phyloP scores from a whole-genome alignment of 768 basidiomycete genomes.

The Panus rudis region DNA sequence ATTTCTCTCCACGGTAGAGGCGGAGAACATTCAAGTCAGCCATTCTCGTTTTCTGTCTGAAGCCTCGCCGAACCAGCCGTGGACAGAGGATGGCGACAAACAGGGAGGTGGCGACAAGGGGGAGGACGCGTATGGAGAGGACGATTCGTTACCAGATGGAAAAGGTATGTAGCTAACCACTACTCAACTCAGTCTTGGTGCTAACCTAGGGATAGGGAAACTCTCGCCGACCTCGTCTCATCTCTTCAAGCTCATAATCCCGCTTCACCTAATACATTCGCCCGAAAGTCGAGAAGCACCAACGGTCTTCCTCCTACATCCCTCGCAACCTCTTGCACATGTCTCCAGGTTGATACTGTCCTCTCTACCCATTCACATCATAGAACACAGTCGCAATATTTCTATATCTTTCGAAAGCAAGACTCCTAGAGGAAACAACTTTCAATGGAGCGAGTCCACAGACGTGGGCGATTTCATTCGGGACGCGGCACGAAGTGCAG shows the following conservation, averaged over 20 bases:
- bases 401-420: slow-evolving; percentile 43
- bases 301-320: slow-evolving; percentile 58
- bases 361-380: too few species aligned
- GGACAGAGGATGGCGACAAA: slow-evolving; percentile 18
- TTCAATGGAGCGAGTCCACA: slow-evolving; percentile 57
- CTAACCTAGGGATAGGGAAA: slow-evolving; percentile 35
- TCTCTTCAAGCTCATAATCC: slow-evolving; percentile 59
- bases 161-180: slow-evolving; percentile 28
- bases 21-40: slow-evolving; percentile 32
- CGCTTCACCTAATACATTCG: slow-evolving; percentile 26
- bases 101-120: slow-evolving; percentile 2
- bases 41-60: slow-evolving; percentile 41
- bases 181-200: not conserved
- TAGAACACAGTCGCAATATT: slow-evolving; percentile 28
- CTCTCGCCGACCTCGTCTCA: slow-evolving; percentile 56
- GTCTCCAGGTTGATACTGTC: slow-evolving; percentile 49
- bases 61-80: slow-evolving; percentile 27
- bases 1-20: too few species aligned
- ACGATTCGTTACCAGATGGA: slow-evolving; percentile 17
- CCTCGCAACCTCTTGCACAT: slow-evolving; percentile 63
- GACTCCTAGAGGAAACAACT: slow-evolving; percentile 21
- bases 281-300: slow-evolving; percentile 26
- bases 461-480: slow-evolving; percentile 63
- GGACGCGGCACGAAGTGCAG: slow-evolving; percentile 46
- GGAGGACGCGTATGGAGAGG: slow-evolving; percentile 14